Evolutionary conservation across 768 basidiomycete genomes (phyloP).

Genomic region (Scleroderma citrinum): DNA sequence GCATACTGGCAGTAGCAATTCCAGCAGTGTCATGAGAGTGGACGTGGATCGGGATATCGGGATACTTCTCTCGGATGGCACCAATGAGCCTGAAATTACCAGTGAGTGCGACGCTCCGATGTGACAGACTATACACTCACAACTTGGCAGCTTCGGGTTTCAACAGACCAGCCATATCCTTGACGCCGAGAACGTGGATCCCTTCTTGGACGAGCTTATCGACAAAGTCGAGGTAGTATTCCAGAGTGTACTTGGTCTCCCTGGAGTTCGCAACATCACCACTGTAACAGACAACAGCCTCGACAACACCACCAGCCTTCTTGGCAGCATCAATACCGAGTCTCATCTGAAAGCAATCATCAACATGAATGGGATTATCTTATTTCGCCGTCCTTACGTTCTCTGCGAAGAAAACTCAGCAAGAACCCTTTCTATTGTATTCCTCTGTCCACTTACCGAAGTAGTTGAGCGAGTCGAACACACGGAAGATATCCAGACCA

Average conservation of each 20-base stretch:
- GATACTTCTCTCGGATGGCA: slow-evolving; percentile 92
- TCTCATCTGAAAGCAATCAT: slow-evolving; percentile 60
- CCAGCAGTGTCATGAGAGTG: slow-evolving; percentile 99
- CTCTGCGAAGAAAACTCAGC: slow-evolving; percentile 36
- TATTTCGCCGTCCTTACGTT: slow-evolving; percentile 45
- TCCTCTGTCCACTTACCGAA: slow-evolving; percentile 55
- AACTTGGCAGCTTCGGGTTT: slow-evolving; percentile 91
- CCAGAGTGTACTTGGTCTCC: slow-evolving; percentile 93
- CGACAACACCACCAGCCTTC: slow-evolving; percentile 97
- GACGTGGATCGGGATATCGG: slow-evolving; percentile 97
- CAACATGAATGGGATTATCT: slow-evolving; percentile 4
- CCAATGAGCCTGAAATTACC: slow-evolving; percentile 66
- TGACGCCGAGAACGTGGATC: slow-evolving; percentile 94
- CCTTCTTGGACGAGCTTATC: slow-evolving; percentile 91
- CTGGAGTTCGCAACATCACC: slow-evolving; percentile 94
- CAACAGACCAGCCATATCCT: slow-evolving; percentile 97
- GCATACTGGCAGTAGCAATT: slow-evolving; percentile 96
- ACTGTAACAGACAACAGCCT: slow-evolving; percentile 97
- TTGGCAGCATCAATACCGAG: slow-evolving; percentile 99
- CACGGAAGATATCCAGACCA: slow-evolving; percentile 98
- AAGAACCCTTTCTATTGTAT: not conserved
- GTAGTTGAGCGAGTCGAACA: slow-evolving; percentile 99
- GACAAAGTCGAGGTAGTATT: slow-evolving; percentile 96
- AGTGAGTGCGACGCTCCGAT: slow-evolving; percentile 1
- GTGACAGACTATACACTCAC: slow-evolving; percentile 38